These are phyloP conservation scores for Aspergillus pseudoterreus DNA, from an alignment of 2,329 filamentous ascomycete species.

Conservation along the genomic window DNA sequence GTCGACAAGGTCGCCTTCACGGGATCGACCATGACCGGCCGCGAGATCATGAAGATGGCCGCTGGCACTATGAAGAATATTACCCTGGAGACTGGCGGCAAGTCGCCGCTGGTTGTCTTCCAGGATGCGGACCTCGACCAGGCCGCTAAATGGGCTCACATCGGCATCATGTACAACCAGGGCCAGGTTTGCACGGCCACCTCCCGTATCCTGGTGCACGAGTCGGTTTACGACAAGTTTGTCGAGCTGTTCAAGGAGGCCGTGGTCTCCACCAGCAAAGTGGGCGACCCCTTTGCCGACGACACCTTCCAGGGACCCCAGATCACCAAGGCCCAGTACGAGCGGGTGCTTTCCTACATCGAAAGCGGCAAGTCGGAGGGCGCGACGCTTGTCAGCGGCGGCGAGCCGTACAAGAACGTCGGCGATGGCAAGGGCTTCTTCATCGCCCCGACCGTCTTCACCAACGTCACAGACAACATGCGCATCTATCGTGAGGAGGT, in stretches of 20 bases:
- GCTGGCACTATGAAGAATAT: slow-evolving; percentile 34
- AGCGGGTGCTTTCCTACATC: slow-evolving; percentile 63
- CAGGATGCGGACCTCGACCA: slow-evolving; percentile 64
- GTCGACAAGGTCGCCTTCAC: slow-evolving; percentile 36
- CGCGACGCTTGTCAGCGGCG: slow-evolving; percentile 63
- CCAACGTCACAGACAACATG: slow-evolving; percentile 55
- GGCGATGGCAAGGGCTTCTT: slow-evolving; percentile 61
- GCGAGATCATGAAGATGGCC: slow-evolving; percentile 36
- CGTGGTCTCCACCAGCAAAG: slow-evolving; percentile 31
- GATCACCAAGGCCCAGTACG: slow-evolving; percentile 35
- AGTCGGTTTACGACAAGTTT: slow-evolving; percentile 32
- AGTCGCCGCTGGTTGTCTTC: slow-evolving; percentile 63
- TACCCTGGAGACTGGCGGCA: slow-evolving; percentile 54
- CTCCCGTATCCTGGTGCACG: slow-evolving; percentile 57
- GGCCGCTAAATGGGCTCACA: slow-evolving; percentile 65
- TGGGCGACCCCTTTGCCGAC: slow-evolving; percentile 33
- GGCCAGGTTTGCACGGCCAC: slow-evolving; percentile 35
- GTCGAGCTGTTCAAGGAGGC: slow-evolving; percentile 29
- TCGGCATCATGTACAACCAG: slow-evolving; percentile 47
- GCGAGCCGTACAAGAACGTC: slow-evolving; percentile 54
- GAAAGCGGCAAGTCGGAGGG: slow-evolving; percentile 67
- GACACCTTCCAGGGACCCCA: slow-evolving; percentile 37
- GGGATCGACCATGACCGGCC: slow-evolving; percentile 30
- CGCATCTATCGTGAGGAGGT: slow-evolving; percentile 60
- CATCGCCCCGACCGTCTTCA: slow-evolving; percentile 58